phyloP scores from a whole-genome alignment of 2,329 filamentous ascomycete species.

The Aspergillus piperis region DNA sequence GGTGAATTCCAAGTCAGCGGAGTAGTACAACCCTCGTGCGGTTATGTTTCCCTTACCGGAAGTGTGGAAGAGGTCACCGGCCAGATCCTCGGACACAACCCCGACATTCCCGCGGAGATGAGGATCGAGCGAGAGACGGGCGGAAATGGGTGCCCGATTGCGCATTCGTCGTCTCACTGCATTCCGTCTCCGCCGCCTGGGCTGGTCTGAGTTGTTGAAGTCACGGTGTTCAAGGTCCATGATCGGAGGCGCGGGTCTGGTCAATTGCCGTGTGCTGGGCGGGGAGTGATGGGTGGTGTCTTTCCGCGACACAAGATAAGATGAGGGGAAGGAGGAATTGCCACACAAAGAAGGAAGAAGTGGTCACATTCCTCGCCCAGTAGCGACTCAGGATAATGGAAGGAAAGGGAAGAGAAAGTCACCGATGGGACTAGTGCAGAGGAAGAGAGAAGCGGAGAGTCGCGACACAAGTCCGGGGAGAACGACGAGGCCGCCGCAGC shows the following conservation, averaged over 20 bases:
- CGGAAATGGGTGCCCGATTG: conserved; percentile 73
- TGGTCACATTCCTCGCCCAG: conserved; percentile 7
- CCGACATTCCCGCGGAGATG: conserved; percentile 83
- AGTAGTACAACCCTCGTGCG: neutral
- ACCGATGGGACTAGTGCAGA: neutral
- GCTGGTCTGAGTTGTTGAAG: conserved; percentile 44
- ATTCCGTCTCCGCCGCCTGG: conserved; percentile 56
- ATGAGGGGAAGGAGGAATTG: conserved; percentile 8
- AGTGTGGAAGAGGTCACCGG: conserved; percentile 71
- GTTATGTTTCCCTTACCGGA: conserved; percentile 49
- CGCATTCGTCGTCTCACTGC: conserved; percentile 44
- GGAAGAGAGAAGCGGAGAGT: neutral
- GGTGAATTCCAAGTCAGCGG: neutral
- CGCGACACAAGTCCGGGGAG: conserved; percentile 30
- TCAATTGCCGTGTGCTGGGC: conserved; percentile 26
- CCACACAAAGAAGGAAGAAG: neutral
- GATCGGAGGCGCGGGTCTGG: conserved; percentile 15
- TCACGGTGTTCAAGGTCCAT: conserved; percentile 49
- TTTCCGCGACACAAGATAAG: neutral
- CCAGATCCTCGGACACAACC: conserved; percentile 82
- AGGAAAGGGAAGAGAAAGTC: neutral
- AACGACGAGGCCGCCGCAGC: conserved; percentile 23
- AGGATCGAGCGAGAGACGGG: conserved; percentile 80
- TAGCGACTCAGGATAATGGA: neutral
- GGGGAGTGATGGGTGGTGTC: conserved; percentile 5